Conservation (phyloP, 257 asterid genomes). For the Solanum chilense region DNA sequence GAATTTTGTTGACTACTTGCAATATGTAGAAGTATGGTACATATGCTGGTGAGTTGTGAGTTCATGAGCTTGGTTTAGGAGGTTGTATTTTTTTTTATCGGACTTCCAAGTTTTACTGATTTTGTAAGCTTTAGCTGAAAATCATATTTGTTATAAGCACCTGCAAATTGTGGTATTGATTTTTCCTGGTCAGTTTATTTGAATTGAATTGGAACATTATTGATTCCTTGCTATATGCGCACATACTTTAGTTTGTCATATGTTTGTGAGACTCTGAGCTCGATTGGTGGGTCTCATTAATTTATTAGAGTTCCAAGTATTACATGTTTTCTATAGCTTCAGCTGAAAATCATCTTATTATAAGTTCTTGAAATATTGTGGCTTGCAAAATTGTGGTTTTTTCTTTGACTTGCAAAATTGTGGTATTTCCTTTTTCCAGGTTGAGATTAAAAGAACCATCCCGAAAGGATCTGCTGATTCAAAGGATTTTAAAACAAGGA, state of each 20-base stretch:
- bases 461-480: slow-evolving; percentile 86
- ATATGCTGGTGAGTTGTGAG: neutral
- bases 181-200: neutral
- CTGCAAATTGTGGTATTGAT: neutral
- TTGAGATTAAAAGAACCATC: slow-evolving; percentile 91
- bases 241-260: neutral
- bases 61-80: neutral
- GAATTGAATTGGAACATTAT: neutral
- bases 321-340: neutral
- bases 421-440: slow-evolving; percentile 26
- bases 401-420: neutral
- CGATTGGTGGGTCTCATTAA: neutral
- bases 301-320: neutral
- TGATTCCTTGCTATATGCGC: neutral
- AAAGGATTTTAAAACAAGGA: slow-evolving; percentile 80
- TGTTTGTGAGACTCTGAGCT: neutral
- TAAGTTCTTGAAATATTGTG: neutral
- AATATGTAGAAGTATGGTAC: neutral
- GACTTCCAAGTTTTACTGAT: neutral
- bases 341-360: neutral
- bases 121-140: neutral
- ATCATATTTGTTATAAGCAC: neutral
- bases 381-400: neutral
- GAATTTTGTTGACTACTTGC: neutral
- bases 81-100: neutral